phyloP scores from a whole-genome alignment of 352 stramenopile genomes.

The Pythium biforme region DNA sequence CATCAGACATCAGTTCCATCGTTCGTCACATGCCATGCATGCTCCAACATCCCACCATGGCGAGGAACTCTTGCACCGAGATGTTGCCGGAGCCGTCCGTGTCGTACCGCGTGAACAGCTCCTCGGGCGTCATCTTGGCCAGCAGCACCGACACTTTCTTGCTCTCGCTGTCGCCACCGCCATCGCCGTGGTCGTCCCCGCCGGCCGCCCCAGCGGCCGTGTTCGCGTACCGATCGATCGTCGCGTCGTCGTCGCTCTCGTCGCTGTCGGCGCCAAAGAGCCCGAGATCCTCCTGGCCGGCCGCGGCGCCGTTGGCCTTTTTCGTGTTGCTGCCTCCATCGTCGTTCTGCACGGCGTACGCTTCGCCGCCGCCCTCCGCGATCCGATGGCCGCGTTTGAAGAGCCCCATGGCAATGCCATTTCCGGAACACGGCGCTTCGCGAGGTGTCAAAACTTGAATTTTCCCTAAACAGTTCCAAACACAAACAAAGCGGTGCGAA shows the following conservation, averaged over 20 bases:
- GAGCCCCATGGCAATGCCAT: constrained; percentile 16
- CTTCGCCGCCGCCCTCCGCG: constrained; percentile 17
- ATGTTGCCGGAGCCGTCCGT: constrained; percentile 88
- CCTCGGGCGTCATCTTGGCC: constrained; percentile 75
- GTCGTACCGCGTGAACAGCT: constrained; percentile 92
- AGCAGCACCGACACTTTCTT: constrained; percentile 68
- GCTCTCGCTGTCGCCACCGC: constrained; percentile 40
- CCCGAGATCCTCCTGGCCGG: constrained; percentile 36
- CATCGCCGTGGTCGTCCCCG: constrained; percentile 23
- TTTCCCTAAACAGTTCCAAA: background rate
- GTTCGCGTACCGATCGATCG: constrained; percentile 67
- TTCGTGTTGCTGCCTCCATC: background rate
- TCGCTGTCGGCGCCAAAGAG: constrained; percentile 75
- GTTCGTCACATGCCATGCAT: too few relatives aligned
- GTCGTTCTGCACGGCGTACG: background rate
- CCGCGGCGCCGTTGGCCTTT: background rate
- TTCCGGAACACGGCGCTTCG: constrained; percentile 4
- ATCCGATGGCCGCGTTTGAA: constrained; percentile 28
- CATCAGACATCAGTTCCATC: too few relatives aligned
- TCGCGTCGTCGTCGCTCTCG: constrained; percentile 80
- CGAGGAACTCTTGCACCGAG: constrained; percentile 89
- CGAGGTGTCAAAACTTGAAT: background rate
- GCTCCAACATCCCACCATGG: constrained; percentile 61
- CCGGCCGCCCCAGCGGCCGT: constrained; percentile 25
- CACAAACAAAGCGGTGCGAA: background rate